These are phyloP conservation scores for Athelia sp. DNA, from an alignment of 1,284 basidiomycete genomes.

Conservation along the genomic window DNA sequence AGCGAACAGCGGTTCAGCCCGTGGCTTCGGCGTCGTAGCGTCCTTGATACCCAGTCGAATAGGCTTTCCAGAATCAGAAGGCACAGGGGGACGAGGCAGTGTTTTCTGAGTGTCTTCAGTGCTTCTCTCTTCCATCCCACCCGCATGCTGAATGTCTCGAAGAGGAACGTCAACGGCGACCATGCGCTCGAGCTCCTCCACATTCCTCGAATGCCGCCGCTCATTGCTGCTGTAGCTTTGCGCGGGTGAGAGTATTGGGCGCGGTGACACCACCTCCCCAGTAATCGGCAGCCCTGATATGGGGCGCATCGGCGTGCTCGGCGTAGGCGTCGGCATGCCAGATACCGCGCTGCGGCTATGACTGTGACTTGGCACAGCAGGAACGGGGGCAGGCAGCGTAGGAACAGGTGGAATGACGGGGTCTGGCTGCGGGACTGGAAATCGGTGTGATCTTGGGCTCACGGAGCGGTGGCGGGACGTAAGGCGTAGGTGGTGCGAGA, in stretches of 20 bases:
- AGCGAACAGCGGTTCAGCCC: not conserved
- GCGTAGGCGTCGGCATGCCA: constrained; percentile 6
- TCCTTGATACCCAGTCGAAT: not conserved
- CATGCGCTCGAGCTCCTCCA: constrained; percentile 63
- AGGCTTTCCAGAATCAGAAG: constrained; percentile 29
- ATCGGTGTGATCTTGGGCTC: constrained; percentile 47
- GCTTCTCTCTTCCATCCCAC: too few species aligned
- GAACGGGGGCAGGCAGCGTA: constrained; percentile 3
- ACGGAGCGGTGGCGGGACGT: constrained; percentile 54
- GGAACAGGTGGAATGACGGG: constrained; percentile 6
- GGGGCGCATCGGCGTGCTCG: constrained; percentile 7
- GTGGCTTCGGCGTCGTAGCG: constrained; percentile 4
- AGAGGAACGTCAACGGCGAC: constrained; percentile 16
- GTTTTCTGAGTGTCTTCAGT: constrained; percentile 54
- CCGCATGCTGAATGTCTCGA: too few species aligned
- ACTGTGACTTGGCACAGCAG: too few species aligned
- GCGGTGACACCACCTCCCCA: constrained; percentile 42
- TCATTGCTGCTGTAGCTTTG: too few species aligned
- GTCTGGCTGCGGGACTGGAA: constrained; percentile 21
- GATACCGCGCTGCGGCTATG: constrained; percentile 4
- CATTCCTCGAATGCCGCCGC: constrained; percentile 15
- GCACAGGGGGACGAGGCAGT: constrained; percentile 50
- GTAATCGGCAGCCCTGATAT: constrained; percentile 16
- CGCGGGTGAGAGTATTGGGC: constrained; percentile 50
- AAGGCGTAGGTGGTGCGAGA: constrained; percentile 53